phyloP scores from a whole-genome alignment of 345 rosid species.

The Angophora floribunda region DNA sequence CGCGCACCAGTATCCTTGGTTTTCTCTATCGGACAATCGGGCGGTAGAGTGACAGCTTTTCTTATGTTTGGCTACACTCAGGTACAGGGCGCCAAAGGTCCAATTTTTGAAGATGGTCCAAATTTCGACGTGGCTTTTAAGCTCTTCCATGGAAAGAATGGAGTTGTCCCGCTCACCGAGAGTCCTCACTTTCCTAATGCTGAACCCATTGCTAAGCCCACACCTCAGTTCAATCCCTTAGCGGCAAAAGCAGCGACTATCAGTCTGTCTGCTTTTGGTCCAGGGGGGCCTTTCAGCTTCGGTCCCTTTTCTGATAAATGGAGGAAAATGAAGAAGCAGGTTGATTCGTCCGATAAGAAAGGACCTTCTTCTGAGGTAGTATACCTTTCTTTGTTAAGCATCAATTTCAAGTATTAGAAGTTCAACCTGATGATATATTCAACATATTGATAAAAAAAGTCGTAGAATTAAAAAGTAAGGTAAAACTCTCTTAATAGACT shows the following conservation, averaged over 20 bases:
- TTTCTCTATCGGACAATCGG: background rate
- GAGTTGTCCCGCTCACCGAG: conserved; percentile 66
- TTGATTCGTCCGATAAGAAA: conserved; percentile 37
- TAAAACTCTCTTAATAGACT: background rate
- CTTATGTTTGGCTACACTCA: background rate
- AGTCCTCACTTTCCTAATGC: conserved; percentile 11
- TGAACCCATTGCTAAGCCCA: conserved; percentile 15
- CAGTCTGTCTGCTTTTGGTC: conserved; percentile 73
- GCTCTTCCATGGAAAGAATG: conserved; percentile 84
- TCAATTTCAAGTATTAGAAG: background rate
- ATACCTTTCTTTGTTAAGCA: background rate
- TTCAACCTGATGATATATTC: background rate
- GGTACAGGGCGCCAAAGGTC: conserved; percentile 62
- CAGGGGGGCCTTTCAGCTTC: conserved; percentile 71
- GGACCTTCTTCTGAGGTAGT: conserved; percentile 52
- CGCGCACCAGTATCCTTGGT: background rate
- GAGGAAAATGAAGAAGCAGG: conserved; percentile 59
- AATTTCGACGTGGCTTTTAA: conserved; percentile 60
- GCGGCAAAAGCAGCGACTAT: conserved; percentile 65
- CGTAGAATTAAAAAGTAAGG: background rate
- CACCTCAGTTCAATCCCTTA: conserved; percentile 62
- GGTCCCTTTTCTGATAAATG: conserved; percentile 51
- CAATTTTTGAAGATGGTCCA: conserved; percentile 88
- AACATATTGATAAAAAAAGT: background rate
- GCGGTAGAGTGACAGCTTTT: background rate